Conservation (phyloP, 805 yeast genomes). For the Blastobotrys muscicola region DNA sequence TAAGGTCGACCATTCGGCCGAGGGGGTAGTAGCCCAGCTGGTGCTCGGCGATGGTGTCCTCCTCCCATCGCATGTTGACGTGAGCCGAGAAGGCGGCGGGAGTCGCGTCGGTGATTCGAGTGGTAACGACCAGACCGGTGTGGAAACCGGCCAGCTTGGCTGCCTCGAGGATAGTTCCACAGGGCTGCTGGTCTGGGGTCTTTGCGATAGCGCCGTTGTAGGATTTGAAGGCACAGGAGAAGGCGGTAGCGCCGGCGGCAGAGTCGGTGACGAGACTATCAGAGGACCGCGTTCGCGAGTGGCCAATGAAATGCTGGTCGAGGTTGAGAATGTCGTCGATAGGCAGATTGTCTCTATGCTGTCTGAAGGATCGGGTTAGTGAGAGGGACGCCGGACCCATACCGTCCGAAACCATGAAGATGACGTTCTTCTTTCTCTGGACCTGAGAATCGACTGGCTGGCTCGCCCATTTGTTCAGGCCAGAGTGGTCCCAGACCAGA, state of each 20-base stretch:
- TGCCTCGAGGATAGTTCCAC: conserved; percentile 85
- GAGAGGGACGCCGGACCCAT: conserved; percentile 88
- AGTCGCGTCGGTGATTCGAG: conserved; percentile 89
- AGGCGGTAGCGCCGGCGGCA: conserved; percentile 97
- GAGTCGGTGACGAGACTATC: conserved; percentile 80
- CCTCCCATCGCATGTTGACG: conserved; percentile 64
- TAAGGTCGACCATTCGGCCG: conserved; percentile 71
- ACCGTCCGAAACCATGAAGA: conserved; percentile 90
- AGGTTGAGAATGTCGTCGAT: conserved; percentile 48
- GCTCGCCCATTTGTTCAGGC: conserved; percentile 1
- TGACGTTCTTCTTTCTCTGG: conserved; percentile 53
- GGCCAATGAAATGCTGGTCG: conserved; percentile 68
- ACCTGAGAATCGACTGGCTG: not conserved
- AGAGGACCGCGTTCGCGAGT: conserved; percentile 74
- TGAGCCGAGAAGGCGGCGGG: conserved; percentile 88
- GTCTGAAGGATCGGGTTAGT: conserved; percentile 66
- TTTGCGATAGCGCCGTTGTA: conserved; percentile 94
- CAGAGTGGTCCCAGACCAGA: not conserved
- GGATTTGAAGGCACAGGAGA: conserved; percentile 71
- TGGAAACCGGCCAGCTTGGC: conserved; percentile 68
- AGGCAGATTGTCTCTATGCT: conserved; percentile 44
- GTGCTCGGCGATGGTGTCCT: conserved; percentile 79
- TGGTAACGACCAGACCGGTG: conserved; percentile 89
- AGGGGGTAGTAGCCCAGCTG: conserved; percentile 74
- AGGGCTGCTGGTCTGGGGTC: conserved; percentile 53